Evolutionary conservation across 345 rosid species (phyloP).

Genomic region (Lenwebbia sp.): DNA sequence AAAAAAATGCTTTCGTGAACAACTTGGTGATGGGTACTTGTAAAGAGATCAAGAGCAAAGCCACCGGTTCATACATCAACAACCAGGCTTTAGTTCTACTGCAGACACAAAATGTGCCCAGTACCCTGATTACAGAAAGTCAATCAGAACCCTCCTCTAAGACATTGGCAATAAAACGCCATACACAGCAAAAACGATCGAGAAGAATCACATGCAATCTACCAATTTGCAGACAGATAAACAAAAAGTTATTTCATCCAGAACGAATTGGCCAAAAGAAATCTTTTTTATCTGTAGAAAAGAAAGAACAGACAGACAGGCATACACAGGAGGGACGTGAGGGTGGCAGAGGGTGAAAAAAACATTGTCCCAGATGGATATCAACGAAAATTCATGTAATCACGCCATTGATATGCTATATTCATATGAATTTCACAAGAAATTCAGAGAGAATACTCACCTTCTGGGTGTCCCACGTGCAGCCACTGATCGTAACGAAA

Average conservation of each 20-base stretch:
- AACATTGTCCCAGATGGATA: neutral
- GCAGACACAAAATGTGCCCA: neutral
- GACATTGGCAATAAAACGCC: neutral
- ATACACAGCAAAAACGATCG: neutral
- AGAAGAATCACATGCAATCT: neutral
- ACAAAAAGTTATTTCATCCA: neutral
- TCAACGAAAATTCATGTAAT: neutral
- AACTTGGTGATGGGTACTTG: neutral
- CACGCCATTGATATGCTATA: neutral
- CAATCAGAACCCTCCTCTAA: neutral
- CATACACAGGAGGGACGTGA: neutral
- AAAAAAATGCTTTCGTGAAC: neutral
- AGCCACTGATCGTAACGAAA: slow-evolving; percentile 43
- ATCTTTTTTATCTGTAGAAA: neutral
- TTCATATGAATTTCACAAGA: neutral
- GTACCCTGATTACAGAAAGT: neutral
- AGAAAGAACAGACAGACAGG: neutral
- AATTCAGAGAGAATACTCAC: slow-evolving; percentile 20
- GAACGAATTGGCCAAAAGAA: neutral
- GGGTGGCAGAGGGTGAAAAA: neutral
- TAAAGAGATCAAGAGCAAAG: neutral
- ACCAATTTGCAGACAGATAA: neutral
- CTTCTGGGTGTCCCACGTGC: slow-evolving; percentile 55
- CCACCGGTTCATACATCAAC: neutral
- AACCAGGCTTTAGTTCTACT: neutral